A percentile compares a stretch with the other conserved stretches of the same genome.
Conservation (phyloP, 2,329 filamentous ascomycete species). For the Fusarium sp. region DNA sequence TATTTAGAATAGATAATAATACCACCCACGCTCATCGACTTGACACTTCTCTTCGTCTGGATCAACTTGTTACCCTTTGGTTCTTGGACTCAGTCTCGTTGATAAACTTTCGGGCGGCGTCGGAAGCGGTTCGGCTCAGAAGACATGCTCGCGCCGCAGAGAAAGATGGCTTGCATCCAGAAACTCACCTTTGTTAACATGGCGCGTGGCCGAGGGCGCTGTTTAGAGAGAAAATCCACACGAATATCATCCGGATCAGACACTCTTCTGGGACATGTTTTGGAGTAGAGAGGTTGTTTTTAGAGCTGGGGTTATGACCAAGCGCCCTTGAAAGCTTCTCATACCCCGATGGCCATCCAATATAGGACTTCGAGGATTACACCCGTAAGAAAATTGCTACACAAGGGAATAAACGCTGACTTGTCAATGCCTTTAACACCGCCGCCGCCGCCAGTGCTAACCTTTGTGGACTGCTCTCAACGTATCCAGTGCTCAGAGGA, state of each 20-base stretch:
- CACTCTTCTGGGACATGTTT: too few relatives aligned
- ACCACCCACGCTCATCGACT: conserved; percentile 32
- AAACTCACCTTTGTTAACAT: too few relatives aligned
- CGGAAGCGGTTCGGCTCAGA: conserved; percentile 32
- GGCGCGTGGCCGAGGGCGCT: too few relatives aligned
- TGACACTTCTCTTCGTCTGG: not conserved
- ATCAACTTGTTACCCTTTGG: not conserved
- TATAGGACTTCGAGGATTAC: conserved; percentile 39
- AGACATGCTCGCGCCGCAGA: too few relatives aligned
- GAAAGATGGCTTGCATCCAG: too few relatives aligned
- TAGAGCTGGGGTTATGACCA: too few relatives aligned
- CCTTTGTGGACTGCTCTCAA: not conserved
- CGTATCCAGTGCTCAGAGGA: not conserved
- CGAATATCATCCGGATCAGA: too few relatives aligned
- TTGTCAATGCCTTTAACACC: not conserved
- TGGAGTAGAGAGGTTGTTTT: too few relatives aligned
- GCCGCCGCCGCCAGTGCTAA: not conserved
- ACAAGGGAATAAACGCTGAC: not conserved
- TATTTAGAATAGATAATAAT: conserved; percentile 39
- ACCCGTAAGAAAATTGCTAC: conserved; percentile 26
- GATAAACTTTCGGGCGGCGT: conserved; percentile 14
- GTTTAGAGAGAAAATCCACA: too few relatives aligned
- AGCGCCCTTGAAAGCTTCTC: too few relatives aligned
- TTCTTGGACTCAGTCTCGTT: not conserved
- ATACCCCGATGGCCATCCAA: conserved; percentile 29